These are phyloP conservation scores for Candolleomyces eurysporus DNA, from an alignment of 768 basidiomycete species.

Conservation along the genomic window DNA sequence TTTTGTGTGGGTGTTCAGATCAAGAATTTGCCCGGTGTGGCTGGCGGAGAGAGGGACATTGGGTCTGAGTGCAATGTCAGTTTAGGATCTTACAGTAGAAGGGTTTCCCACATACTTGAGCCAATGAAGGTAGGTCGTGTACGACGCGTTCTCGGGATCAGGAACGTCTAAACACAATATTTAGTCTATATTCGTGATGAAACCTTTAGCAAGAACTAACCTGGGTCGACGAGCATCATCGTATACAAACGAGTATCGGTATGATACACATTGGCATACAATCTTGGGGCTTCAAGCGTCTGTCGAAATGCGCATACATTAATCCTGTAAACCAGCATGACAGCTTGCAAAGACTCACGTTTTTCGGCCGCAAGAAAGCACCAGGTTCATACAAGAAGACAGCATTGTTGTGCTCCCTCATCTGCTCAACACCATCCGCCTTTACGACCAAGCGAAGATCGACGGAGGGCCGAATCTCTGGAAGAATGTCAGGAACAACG, in stretches of 20 bases:
- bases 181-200: neutral
- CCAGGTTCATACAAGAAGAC: slow-evolving; percentile 66
- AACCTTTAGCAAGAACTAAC: slow-evolving; percentile 33
- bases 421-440: slow-evolving; percentile 26
- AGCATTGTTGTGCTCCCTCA: slow-evolving; percentile 22
- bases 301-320: slow-evolving; percentile 20
- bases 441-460: slow-evolving; percentile 66
- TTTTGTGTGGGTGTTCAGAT: slow-evolving; percentile 55
- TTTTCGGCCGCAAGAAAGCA: slow-evolving; percentile 59
- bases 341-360: slow-evolving; percentile 41
- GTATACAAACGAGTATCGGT: slow-evolving; percentile 81
- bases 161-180: slow-evolving; percentile 64
- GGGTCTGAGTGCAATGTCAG: slow-evolving; percentile 30
- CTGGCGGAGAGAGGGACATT: slow-evolving; percentile 75
- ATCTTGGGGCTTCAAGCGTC: slow-evolving; percentile 63
- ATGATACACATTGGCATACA: slow-evolving; percentile 81
- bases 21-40: slow-evolving; percentile 37
- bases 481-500: slow-evolving; percentile 84
- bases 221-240: slow-evolving; percentile 84
- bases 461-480: slow-evolving; percentile 65
- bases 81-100: too few species aligned
- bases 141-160: slow-evolving; percentile 61
- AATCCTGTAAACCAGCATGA: neutral
- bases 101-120: slow-evolving; percentile 42
- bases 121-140: slow-evolving; percentile 81